These are phyloP conservation scores for Edaphochlamys debaryana DNA, from an alignment of 139 green algal species.

Conservation along the genomic window DNA sequence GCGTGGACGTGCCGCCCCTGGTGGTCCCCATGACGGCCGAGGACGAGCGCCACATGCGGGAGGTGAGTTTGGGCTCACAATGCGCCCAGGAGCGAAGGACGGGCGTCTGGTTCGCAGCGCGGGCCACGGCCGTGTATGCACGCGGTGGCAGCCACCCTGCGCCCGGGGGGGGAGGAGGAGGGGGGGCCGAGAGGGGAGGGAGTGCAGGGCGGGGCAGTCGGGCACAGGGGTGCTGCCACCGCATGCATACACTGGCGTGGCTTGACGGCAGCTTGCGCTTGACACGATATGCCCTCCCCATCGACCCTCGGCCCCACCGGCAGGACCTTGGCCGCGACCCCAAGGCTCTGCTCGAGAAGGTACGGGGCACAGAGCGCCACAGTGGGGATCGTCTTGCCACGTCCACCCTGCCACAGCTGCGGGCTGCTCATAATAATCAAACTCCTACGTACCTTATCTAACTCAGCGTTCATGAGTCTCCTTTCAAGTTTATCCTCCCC, in stretches of 20 bases:
- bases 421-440: no score
- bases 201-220: not conserved
- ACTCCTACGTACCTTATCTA: no score
- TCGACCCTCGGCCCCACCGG: not conserved
- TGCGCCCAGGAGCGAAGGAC: no score
- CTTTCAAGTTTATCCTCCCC: no score
- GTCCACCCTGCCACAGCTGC: no score
- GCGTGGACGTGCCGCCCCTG: not conserved
- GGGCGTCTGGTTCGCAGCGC: no score
- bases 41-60: slow-evolving; percentile 44
- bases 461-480: no score
- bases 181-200: not conserved
- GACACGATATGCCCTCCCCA: not conserved
- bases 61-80: not conserved
- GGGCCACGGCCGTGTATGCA: no score
- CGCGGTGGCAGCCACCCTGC: no score
- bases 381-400: no score
- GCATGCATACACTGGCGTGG: not conserved
- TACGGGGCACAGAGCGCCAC: no score
- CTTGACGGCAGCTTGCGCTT: not conserved
- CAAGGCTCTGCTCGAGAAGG: not conserved
- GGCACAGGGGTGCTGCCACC: not conserved
- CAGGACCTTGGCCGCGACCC: slow-evolving; percentile 31
- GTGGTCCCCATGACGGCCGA: slow-evolving; percentile 39
- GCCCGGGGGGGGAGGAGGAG: not conserved